Evolutionary conservation across 2,329 filamentous ascomycete genomes (phyloP).

Genomic region (Cytospora piceae): DNA sequence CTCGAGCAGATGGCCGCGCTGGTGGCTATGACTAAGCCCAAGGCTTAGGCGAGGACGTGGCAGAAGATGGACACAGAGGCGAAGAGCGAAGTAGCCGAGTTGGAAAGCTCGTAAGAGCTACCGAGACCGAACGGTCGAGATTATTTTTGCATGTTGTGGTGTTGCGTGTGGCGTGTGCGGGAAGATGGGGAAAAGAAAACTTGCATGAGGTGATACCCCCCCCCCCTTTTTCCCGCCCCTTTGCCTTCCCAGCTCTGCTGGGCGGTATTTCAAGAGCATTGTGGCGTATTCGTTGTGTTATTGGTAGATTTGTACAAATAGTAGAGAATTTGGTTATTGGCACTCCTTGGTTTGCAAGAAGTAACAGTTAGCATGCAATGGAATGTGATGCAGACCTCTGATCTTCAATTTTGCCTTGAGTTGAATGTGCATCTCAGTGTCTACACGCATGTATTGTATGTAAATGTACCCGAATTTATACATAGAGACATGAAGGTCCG

Average conservation of each 20-base stretch:
- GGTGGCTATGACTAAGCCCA: slow-evolving; percentile 49
- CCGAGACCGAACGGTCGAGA: neutral
- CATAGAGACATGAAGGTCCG: neutral
- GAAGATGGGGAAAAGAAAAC: neutral
- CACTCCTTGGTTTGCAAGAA: neutral
- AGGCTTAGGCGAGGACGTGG: neutral
- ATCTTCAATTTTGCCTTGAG: neutral
- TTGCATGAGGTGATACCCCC: slow-evolving; percentile 26
- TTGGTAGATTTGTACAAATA: slow-evolving; percentile 13
- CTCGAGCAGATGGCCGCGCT: slow-evolving; percentile 73
- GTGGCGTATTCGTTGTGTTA: slow-evolving; percentile 17
- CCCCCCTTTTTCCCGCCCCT: slow-evolving; percentile 10
- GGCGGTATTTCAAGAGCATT: slow-evolving; percentile 10
- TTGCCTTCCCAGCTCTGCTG: slow-evolving; percentile 3
- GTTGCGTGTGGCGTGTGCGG: neutral
- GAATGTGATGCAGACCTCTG: neutral
- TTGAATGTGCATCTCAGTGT: neutral
- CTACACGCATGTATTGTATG: neutral
- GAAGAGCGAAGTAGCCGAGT: neutral
- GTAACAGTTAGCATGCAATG: neutral
- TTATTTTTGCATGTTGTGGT: neutral
- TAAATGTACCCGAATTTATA: neutral
- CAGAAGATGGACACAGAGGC: neutral
- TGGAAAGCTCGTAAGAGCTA: neutral
- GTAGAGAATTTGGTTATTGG: neutral